phyloP scores from a whole-genome alignment of 2,329 filamentous ascomycete genomes.

The Neoarthrinium moseri region DNA sequence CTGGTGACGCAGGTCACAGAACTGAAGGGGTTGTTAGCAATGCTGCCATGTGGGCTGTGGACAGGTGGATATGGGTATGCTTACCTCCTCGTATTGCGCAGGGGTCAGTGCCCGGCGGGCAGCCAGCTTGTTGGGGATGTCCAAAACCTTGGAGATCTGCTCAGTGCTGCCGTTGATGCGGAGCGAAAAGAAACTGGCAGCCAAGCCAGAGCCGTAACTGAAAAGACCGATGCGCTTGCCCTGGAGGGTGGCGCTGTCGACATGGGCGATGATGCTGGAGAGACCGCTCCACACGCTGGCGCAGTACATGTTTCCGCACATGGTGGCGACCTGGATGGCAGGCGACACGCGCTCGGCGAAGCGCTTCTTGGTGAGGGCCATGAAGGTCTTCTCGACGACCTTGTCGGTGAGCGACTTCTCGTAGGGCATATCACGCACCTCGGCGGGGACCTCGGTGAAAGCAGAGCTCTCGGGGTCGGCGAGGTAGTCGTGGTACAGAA shows the following conservation, averaged over 20 bases:
- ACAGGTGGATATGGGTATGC: constrained; percentile 26
- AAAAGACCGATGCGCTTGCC: constrained; percentile 75
- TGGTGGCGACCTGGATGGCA: constrained; percentile 72
- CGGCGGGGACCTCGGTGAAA: constrained; percentile 73
- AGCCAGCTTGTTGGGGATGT: constrained; percentile 68
- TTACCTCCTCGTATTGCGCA: constrained; percentile 71
- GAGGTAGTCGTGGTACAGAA: constrained; percentile 85
- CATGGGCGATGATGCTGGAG: constrained; percentile 65
- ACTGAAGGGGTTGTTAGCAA: constrained; percentile 39
- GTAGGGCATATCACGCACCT: constrained; percentile 77
- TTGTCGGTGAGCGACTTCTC: constrained; percentile 78
- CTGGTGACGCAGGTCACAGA: constrained; percentile 79
- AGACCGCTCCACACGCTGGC: constrained; percentile 76
- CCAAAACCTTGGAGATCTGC: constrained; percentile 63
- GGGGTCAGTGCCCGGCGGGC: constrained; percentile 66
- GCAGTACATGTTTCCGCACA: constrained; percentile 70
- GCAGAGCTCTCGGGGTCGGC: constrained; percentile 63
- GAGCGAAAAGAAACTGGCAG: constrained; percentile 70
- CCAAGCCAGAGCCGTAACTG: constrained; percentile 77
- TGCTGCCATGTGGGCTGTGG: not conserved
- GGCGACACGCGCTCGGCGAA: constrained; percentile 77
- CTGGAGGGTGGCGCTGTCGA: constrained; percentile 60
- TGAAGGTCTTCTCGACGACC: constrained; percentile 82
- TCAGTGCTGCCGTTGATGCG: constrained; percentile 71
- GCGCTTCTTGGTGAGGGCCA: constrained; percentile 79